These are phyloP conservation scores for Populus euphratica DNA, from an alignment of 345 rosid genomes.

Conservation along the genomic window DNA sequence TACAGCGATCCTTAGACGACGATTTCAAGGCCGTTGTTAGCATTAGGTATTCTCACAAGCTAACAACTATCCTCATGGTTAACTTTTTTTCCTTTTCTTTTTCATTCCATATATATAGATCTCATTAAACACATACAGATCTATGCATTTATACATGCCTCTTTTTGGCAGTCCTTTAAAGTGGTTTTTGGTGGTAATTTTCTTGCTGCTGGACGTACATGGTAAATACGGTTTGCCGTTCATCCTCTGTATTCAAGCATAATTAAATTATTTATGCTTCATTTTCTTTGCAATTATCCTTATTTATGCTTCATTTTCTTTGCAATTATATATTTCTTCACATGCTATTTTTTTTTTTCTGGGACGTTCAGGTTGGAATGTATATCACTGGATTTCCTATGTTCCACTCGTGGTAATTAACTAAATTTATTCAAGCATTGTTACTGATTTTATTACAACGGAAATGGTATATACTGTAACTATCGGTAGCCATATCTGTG, in stretches of 20 bases:
- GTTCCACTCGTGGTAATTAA: neutral
- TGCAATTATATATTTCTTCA: neutral
- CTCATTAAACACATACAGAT: neutral
- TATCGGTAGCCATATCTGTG: neutral
- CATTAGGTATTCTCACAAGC: constrained; percentile 2
- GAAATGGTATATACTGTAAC: neutral
- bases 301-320: too few species aligned
- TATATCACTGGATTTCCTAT: neutral
- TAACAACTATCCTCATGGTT: neutral
- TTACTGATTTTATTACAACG: neutral
- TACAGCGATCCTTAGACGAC: constrained; percentile 38
- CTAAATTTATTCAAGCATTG: neutral
- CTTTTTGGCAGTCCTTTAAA: neutral
- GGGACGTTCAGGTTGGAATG: neutral
- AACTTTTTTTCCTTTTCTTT: neutral
- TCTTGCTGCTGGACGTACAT: neutral
- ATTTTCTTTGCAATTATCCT: too few species aligned
- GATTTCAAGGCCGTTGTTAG: constrained; percentile 31
- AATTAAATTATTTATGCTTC: too few species aligned
- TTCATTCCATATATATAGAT: neutral
- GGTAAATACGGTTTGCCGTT: neutral
- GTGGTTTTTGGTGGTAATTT: neutral
- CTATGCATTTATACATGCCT: neutral
- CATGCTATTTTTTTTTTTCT: neutral
- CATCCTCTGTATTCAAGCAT: neutral